Evolutionary conservation across 139 green algal species (phyloP).

Genomic region (Yamagishiella unicocca): DNA sequence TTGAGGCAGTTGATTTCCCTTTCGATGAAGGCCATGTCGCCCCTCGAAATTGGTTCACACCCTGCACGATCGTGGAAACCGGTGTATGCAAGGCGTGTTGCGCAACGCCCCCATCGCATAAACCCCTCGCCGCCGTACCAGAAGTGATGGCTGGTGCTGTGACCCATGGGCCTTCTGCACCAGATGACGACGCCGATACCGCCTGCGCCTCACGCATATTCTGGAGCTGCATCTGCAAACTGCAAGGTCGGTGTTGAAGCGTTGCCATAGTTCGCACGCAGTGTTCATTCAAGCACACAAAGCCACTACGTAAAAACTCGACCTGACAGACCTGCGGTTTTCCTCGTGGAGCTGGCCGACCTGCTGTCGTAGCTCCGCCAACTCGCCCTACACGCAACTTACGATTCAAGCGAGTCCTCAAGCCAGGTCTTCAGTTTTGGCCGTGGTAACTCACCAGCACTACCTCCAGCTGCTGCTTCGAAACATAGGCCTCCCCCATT

Average conservation of each 20-base stretch:
- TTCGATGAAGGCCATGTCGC: constrained; percentile 38
- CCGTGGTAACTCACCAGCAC: neutral
- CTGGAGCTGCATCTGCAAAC: constrained; percentile 25
- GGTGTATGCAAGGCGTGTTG: too few relatives aligned
- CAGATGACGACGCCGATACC: neutral
- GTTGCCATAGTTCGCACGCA: too few relatives aligned
- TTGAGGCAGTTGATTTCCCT: constrained; percentile 41
- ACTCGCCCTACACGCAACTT: neutral
- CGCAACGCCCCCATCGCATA: too few relatives aligned
- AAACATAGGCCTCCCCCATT: neutral
- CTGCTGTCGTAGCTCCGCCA: constrained; percentile 12
- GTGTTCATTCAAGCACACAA: too few relatives aligned
- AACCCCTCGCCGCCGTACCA: neutral
- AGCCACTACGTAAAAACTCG: too few relatives aligned
- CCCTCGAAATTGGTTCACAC: neutral
- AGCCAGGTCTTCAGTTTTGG: too few relatives aligned
- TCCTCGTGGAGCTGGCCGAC: neutral
- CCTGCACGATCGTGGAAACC: neutral
- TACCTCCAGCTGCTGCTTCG: constrained; percentile 14
- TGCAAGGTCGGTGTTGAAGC: constrained; percentile 6
- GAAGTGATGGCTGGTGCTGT: neutral
- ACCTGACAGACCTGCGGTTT: neutral
- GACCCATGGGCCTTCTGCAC: neutral
- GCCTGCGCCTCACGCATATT: neutral
- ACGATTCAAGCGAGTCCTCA: too few relatives aligned